These are phyloP conservation scores for Fraxinus floribunda DNA, from an alignment of 305 asterid genomes.

Conservation along the genomic window DNA sequence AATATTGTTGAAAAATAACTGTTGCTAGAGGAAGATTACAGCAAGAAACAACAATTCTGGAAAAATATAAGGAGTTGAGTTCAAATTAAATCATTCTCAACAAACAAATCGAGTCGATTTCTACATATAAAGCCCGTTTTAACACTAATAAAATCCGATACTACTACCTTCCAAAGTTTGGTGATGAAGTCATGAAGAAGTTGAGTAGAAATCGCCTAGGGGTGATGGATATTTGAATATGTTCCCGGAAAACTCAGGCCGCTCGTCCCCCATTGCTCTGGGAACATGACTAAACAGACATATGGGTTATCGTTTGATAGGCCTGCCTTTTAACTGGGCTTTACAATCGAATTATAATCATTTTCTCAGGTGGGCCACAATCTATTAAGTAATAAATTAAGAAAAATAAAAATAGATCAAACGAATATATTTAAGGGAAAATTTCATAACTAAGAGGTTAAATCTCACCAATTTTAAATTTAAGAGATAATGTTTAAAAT, in stretches of 20 bases:
- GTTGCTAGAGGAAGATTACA: not conserved
- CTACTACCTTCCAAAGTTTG: not conserved
- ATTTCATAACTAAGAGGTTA: no score
- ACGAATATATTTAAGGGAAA: no score
- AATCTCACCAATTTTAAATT: no score
- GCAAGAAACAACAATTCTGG: not conserved
- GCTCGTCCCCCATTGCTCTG: not conserved
- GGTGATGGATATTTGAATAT: not conserved
- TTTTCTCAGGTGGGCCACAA: no score
- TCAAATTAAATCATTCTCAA: not conserved
- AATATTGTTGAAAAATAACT: not conserved
- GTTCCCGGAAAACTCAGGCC: not conserved
- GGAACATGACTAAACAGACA: not conserved
- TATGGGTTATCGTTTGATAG: not conserved
- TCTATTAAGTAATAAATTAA: no score
- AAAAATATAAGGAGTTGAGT: not conserved
- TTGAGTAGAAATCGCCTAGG: not conserved
- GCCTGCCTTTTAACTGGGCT: no score
- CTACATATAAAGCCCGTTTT: not conserved
- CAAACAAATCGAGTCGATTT: not conserved
- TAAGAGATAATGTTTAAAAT: no score
- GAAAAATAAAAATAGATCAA: no score
- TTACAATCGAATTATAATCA: no score
- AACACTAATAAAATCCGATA: not conserved
- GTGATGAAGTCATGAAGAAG: not conserved